Evolutionary conservation across 257 asterid genomes (phyloP), one percentile per base, ranked within the genome.

Genomic region (Capsicum pubescens): DNA sequence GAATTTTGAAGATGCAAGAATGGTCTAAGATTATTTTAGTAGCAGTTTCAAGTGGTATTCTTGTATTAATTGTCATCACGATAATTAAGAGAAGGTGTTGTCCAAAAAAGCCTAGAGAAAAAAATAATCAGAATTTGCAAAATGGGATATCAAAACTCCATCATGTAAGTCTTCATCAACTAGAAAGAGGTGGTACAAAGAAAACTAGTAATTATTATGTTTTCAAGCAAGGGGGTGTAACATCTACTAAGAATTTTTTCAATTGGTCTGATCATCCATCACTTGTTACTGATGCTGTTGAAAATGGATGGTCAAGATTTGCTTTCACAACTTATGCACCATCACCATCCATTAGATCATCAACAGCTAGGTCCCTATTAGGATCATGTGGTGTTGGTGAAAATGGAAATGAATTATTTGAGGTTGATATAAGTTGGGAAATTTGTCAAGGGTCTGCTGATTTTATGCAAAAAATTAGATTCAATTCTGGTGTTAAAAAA

Each of bases 231-330:
- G 93, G 93, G 44, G 5, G 84, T 44, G 14, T 21, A 7, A 4
- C 32, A 7, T 81, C 93, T 4, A 13, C 88, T 2, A 87, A 80
- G 26, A 87, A 89, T 4, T 58, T 85, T 21, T 96, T 97, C 89
- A 87, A 70, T 74, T 97, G 99, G 99, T 88, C 88, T 35, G 98
- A 97, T 81, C 92, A 93, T 82, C 99, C 99, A 14, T 89, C 96
- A 14, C 88, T 92, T 4, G 90, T 92, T n/a, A 88, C 94, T 2
- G 99, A 93, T 32, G 99, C 97, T 57, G 97, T 97, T 46, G 99
- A 95, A 57, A 93, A 95, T 66, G 99, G 99, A 16, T 97, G 99
- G 99, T 86, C 98, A 9, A 86, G 94, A 19, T 97, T 97, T 80
- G 95, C 92, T 19, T 97, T 97, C 88, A 82, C 93, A 1, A 39